Evolutionary conservation across 2,329 filamentous ascomycete genomes (phyloP).

Genomic region (Pseudonectria buxi): DNA sequence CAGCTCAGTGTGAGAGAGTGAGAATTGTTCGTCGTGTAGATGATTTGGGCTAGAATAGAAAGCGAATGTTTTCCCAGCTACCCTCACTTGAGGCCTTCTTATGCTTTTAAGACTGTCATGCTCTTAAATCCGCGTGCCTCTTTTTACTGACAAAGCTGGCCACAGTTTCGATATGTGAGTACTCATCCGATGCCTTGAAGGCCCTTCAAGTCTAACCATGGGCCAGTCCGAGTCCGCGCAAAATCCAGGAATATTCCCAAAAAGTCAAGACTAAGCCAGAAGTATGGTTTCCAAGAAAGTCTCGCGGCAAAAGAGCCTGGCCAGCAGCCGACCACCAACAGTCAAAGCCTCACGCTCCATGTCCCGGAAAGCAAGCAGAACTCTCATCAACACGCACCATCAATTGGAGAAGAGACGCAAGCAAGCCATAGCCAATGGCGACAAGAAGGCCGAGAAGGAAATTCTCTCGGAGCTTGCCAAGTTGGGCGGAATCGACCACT

Average conservation of each 20-base stretch:
- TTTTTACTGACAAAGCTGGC: too few species aligned
- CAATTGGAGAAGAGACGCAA: slow-evolving; percentile 55
- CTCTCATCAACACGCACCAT: slow-evolving; percentile 60
- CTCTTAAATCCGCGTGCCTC: too few species aligned
- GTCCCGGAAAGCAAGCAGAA: slow-evolving; percentile 57
- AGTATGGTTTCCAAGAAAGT: slow-evolving; percentile 44
- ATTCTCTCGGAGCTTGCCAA: slow-evolving; percentile 48
- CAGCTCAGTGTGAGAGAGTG: not conserved
- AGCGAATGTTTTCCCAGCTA: not conserved
- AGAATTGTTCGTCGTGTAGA: not conserved
- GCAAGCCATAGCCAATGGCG: slow-evolving; percentile 48
- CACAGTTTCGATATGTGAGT: too few species aligned
- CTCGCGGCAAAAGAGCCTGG: slow-evolving; percentile 36
- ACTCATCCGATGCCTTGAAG: too few species aligned
- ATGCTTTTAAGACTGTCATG: too few species aligned
- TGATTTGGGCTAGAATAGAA: not conserved
- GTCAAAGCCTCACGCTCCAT: slow-evolving; percentile 48
- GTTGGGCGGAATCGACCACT: slow-evolving; percentile 55
- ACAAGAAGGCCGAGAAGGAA: slow-evolving; percentile 37
- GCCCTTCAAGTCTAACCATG: too few species aligned
- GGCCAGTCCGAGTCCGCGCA: too few species aligned
- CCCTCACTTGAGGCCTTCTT: too few species aligned
- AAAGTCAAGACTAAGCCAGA: too few species aligned
- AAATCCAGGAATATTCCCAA: too few species aligned
- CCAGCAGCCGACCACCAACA: slow-evolving; percentile 50